phyloP scores from a whole-genome alignment of 495 filamentous ascomycete species.

The Astrocystis sublimbata region DNA sequence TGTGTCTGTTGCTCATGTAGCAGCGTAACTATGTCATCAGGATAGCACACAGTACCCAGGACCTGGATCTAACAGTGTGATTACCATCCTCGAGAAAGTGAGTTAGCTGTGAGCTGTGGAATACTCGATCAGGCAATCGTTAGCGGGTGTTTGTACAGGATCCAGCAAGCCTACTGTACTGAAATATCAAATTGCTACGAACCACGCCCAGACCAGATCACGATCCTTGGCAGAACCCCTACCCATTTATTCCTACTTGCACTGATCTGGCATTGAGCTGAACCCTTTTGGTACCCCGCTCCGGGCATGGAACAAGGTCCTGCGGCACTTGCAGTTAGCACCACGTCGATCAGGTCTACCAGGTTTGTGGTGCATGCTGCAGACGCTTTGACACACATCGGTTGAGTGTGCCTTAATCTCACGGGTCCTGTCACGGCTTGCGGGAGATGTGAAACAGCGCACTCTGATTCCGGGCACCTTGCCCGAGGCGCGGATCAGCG shows the following conservation, averaged over 20 bases:
- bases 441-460: not conserved
- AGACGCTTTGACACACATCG: constrained; percentile 14
- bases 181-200: not conserved
- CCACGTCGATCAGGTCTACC: not conserved
- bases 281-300: not conserved
- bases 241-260: not conserved
- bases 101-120: too few species aligned
- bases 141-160: too few species aligned
- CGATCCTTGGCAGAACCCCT: not conserved
- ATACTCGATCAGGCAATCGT: not conserved
- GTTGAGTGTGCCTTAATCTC: not conserved
- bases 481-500: not conserved
- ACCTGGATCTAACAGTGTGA: not conserved
- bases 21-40: too few species aligned
- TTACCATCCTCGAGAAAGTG: too few species aligned
- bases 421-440: too few species aligned
- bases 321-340: not conserved
- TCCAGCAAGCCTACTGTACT: not conserved
- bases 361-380: too few species aligned
- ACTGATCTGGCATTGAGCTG: not conserved
- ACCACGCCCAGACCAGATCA: not conserved
- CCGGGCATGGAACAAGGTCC: not conserved
- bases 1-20: not conserved
- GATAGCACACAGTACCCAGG: not conserved
- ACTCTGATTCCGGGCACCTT: not conserved